phyloP scores from a whole-genome alignment of 306 rosid species.

The Pyrus betulifolia region DNA sequence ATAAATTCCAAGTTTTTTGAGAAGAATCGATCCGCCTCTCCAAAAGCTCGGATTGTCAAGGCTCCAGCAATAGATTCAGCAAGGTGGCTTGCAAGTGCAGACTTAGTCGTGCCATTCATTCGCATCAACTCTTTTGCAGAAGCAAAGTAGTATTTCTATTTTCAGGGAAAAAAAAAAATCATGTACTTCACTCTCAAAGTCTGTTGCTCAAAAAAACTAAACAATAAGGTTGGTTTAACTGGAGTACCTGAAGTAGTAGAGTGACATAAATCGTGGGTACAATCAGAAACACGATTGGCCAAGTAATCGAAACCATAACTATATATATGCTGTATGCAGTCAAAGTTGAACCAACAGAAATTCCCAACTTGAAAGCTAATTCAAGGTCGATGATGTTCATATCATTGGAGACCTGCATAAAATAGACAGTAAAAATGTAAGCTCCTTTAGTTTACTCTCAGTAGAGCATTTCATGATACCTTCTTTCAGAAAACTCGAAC shows the following conservation, averaged over 20 bases:
- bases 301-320: constrained; percentile 37
- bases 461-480: not conserved
- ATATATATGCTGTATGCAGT: constrained; percentile 17
- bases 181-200: not conserved
- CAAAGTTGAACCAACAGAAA: constrained; percentile 13
- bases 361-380: constrained; percentile 19
- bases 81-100: constrained; percentile 25
- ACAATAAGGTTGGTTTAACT: too few relatives aligned
- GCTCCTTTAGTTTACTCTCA: not conserved
- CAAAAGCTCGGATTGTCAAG: constrained; percentile 29
- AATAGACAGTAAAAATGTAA: not conserved
- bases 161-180: not conserved
- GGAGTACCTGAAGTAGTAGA: constrained; percentile 37
- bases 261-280: constrained; percentile 34
- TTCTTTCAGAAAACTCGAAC: not conserved
- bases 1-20: constrained; percentile 9
- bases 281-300: constrained; percentile 46
- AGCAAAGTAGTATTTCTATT: constrained; percentile 19
- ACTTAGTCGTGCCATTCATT: constrained; percentile 30
- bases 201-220: too few relatives aligned
- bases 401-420: constrained; percentile 42
- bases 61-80: constrained; percentile 27
- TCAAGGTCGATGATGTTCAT: constrained; percentile 44
- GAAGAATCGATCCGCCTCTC: constrained; percentile 14
- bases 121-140: constrained; percentile 31